Base-by-base conservation (phyloP, 306 rosid genomes). In the Sicyos baderoa region DNA sequence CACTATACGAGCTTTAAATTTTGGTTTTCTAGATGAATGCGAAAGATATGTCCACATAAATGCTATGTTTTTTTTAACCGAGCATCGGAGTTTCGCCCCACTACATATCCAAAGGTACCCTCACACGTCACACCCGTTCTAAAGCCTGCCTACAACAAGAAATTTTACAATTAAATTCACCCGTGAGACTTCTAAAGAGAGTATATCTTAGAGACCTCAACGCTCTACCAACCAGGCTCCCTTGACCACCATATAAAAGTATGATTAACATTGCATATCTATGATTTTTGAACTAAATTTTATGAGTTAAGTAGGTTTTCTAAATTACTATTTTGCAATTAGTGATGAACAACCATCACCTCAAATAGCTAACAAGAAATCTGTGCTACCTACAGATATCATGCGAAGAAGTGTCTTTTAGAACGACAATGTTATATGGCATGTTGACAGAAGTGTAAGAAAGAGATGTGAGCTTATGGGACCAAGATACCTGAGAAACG, bases 331-430 rank as follows among this genome's bases (percentile, higher is more conserved):
- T 35, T 75, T 16, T 17, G 44, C 49, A 51, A 64, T 51, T 14
- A n/a, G 22, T 16, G 53, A 64, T 1, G 29, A 25, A 25, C 27
- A 48, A 60, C 48, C 37, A 59, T 44, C 49, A 74, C 47, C 11
- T 72, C 27, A 22, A 42, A 53, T 86, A 89, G 96, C 96, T 85
- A 76, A 77, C 74, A 77, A 37, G 89, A 81, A 83, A 81, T 79
- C 77, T 87, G 89, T 37, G 96, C 96, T 35, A 89, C 97, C 77
- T 87, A 87, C 77, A 89, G 67, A 91, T 79, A 96, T 87, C 95
- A 96, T 91, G 87, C 77, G 81, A 76, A 56, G 54, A 75, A 52
- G 78, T 67, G 49, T 13, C 19, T 25, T 25, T 25, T 25, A 25
- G 29, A 25, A 19, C 62, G 45, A 57, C 49, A 68, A 44, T 57